Base-by-base conservation (phyloP, 306 rosid species). In the Quercus alba region DNA sequence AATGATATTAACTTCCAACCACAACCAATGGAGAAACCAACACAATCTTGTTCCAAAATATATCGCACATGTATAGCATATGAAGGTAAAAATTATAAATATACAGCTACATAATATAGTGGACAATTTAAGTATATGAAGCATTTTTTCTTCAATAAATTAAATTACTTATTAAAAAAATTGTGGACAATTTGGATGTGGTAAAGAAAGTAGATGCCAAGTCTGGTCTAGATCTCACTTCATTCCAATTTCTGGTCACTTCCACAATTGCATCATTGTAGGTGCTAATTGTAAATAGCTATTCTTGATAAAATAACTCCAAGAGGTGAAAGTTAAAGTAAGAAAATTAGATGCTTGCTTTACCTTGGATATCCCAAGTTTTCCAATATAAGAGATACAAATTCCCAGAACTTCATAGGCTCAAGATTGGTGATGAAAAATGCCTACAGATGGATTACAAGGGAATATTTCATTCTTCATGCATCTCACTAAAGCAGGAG, bases 331-430 rank as follows among this genome's bases (percentile, higher is more conserved):
- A 38, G 51, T 31, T 46, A 56, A 19, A 17, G 51, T 20, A 77
- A 77, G 4, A 84, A 77, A 82, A 66, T 63, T 61, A 69, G 61
- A 61, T 75, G 81, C 77, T 78, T 81, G 79, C 17, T 79, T 78
- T 85, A 94, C 98, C 97, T 92, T 85, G 54, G 91, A 83, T 89
- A 92, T 75, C 93, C 97, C 82, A 94, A 89, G 80, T 94, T 92
- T 77, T 86, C 89, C 59, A 84, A 75, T 73, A 90, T 80, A 71
- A 78, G 87, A 20, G 91, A 87, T 33, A 88, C 77, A 84, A 94
- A 94, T 49, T 86, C 90, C 93, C 92, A 85, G 82, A 92, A 92
- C 78, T 88, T 90, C 82, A 84, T 83, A 73, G 97, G 93, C 89
- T 88, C 85, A 59, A 89, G 80, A 85, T 94, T 90, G 4, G 98